Conservation (phyloP, 75 land plant species). For the Picea glauca region DNA sequence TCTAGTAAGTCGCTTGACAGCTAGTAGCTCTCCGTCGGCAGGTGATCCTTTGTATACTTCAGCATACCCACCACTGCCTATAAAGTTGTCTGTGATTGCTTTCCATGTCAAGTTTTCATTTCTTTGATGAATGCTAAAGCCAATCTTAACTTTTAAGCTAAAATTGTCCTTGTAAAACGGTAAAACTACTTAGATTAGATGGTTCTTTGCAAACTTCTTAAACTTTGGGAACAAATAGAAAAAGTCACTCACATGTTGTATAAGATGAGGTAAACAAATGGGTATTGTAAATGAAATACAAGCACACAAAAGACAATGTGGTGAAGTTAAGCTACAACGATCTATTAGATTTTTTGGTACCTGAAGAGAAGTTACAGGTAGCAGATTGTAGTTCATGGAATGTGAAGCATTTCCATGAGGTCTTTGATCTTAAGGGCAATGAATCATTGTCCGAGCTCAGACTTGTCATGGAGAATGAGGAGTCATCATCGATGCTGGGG, state of each 20-base stretch:
- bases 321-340: neutral
- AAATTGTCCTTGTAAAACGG: no score
- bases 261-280: neutral
- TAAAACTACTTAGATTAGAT: neutral
- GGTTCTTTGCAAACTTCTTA: neutral
- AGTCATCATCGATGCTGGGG: neutral
- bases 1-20: constrained; percentile 21
- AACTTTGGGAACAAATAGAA: neutral
- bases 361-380: neutral
- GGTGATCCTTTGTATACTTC: constrained; percentile 16
- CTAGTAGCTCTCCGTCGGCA: constrained; percentile 12
- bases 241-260: neutral
- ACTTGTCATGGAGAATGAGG: neutral
- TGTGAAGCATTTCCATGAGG: neutral
- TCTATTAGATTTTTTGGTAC: neutral
- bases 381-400: constrained; percentile 1
- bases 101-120: neutral
- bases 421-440: neutral
- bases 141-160: no score
- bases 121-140: neutral
- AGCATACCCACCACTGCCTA: constrained; percentile 19
- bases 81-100: constrained; percentile 9
- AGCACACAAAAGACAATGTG: neutral
- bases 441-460: neutral
- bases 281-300: neutral